These are phyloP conservation scores for Chaetomiaceae sp. DNA, from an alignment of 2,329 filamentous ascomycete species.

Conservation along the genomic window DNA sequence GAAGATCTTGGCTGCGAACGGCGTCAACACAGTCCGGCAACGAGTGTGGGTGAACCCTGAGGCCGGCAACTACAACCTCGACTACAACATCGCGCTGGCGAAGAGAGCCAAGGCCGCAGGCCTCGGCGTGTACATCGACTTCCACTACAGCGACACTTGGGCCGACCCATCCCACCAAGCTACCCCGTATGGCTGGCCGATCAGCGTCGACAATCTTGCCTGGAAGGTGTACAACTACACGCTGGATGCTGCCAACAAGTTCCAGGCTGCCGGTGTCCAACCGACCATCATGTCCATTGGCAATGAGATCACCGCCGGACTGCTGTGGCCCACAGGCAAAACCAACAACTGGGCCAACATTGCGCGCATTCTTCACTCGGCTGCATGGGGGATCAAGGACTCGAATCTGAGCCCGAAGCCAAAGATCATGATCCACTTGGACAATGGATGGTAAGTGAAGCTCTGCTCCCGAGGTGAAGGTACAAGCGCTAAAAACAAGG, in stretches of 20 bases:
- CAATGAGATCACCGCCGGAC: constrained; percentile 63
- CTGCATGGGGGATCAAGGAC: constrained; percentile 58
- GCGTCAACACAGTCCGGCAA: constrained; percentile 65
- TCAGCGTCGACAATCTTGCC: constrained; percentile 50
- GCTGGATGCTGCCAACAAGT: constrained; percentile 52
- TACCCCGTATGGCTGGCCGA: constrained; percentile 59
- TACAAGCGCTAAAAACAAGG: not conserved
- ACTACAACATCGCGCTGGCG: constrained; percentile 64
- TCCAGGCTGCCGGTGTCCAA: constrained; percentile 47
- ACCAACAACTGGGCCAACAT: constrained; percentile 53
- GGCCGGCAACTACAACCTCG: constrained; percentile 59
- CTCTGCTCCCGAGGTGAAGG: not conserved
- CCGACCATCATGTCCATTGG: constrained; percentile 63
- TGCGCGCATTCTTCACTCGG: constrained; percentile 57
- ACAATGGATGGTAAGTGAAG: constrained; percentile 56
- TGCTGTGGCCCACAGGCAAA: constrained; percentile 60
- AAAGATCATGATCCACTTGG: constrained; percentile 68
- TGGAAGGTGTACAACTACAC: constrained; percentile 66
- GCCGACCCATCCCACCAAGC: constrained; percentile 60
- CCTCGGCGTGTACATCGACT: constrained; percentile 43
- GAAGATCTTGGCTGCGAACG: constrained; percentile 52
- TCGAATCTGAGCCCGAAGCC: constrained; percentile 50
- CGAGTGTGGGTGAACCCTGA: constrained; percentile 65
- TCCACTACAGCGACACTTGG: constrained; percentile 38
- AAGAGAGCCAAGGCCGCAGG: constrained; percentile 58